Evolutionary conservation across 441 rosid species (phyloP).

Genomic region (Populus tomentosa): DNA sequence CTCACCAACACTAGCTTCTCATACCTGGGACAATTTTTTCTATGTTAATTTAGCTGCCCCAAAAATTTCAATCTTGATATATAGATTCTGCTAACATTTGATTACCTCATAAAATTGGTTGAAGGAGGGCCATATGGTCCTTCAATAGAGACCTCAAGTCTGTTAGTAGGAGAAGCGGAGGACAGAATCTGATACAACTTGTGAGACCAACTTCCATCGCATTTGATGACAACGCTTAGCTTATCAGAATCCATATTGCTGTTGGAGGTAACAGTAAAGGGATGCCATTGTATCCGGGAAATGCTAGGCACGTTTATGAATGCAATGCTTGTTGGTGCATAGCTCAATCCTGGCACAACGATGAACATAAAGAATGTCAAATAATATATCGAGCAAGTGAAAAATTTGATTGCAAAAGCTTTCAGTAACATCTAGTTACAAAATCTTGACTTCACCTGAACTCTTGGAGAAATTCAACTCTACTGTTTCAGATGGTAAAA

Average conservation of each 20-base stretch:
- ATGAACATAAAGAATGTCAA: neutral
- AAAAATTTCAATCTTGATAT: neutral
- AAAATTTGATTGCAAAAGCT: neutral
- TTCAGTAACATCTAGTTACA: neutral
- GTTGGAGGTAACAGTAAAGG: slow-evolving; percentile 50
- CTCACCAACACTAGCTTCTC: slow-evolving; percentile 75
- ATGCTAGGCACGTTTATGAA: slow-evolving; percentile 46
- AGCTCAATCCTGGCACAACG: slow-evolving; percentile 33
- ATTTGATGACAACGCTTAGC: slow-evolving; percentile 43
- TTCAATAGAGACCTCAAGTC: slow-evolving; percentile 44
- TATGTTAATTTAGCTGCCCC: neutral
- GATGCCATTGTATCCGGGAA: slow-evolving; percentile 67
- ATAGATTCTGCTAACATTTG: neutral
- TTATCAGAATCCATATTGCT: slow-evolving; percentile 40
- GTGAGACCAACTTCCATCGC: slow-evolving; percentile 49
- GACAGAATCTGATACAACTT: slow-evolving; percentile 38
- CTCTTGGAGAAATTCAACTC: slow-evolving; percentile 53
- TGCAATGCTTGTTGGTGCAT: slow-evolving; percentile 37
- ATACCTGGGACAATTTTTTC: slow-evolving; percentile 35
- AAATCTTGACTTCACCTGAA: slow-evolving; percentile 20
- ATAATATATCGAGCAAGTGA: neutral
- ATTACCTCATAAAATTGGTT: slow-evolving; percentile 33
- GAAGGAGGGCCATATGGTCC: slow-evolving; percentile 59
- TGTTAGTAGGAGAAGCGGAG: slow-evolving; percentile 23
- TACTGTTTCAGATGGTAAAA: slow-evolving; percentile 38